Evolutionary conservation across 371 early-diverging fungal species (phyloP).

Genomic region (Syncephalis fuscata): DNA sequence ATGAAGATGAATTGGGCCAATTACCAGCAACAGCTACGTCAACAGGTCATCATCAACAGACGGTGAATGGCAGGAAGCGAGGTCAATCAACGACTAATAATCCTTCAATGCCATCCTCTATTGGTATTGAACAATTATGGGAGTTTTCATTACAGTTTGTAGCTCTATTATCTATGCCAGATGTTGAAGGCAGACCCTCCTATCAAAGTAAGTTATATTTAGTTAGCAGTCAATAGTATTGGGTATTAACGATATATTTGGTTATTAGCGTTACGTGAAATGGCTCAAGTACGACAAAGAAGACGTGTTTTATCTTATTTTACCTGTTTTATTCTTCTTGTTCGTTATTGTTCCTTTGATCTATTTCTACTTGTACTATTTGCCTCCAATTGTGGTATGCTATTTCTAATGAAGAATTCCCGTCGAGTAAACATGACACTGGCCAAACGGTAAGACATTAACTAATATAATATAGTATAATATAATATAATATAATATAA

Average conservation of each 20-base stretch:
- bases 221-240: not conserved
- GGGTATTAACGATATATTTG: not conserved
- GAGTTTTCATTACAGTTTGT: conserved; percentile 23
- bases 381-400: conserved; percentile 19
- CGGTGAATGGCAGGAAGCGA: no score
- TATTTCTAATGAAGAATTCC: conserved; percentile 28
- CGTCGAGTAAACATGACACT: conserved; percentile 25
- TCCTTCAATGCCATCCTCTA: no score
- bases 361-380: conserved; percentile 20
- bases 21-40: no score
- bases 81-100: no score
- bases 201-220: not conserved
- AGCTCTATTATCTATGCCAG: conserved; percentile 21
- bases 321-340: conserved; percentile 15
- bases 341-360: conserved; percentile 26
- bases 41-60: no score
- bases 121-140: conserved; percentile 2
- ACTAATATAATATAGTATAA: not conserved
- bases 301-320: conserved; percentile 15
- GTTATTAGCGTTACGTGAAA: conserved; percentile 13
- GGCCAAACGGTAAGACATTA: conserved; percentile 17
- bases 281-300: conserved; percentile 19
- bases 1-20: no score
- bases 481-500: not conserved
- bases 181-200: conserved; percentile 13